Base-by-base conservation (phyloP, 768 basidiomycete species). In the Amanita subjunquillea region DNA sequence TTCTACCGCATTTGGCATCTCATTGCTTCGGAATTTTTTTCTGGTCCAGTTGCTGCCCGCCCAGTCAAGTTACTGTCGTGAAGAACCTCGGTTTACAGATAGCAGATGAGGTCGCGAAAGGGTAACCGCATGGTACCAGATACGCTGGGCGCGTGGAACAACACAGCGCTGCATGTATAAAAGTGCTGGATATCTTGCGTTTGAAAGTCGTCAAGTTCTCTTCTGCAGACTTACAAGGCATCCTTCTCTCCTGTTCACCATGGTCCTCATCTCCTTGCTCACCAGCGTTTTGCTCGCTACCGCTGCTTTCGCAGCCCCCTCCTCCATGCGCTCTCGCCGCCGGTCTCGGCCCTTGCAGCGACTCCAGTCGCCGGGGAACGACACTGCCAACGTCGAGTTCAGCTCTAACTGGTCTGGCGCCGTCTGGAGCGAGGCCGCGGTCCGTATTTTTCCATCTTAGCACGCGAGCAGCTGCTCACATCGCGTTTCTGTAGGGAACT, bases 381-480 rank as follows among this genome's bases (percentile, higher is more conserved):
- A 62, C 55, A 56, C 47, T 42, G 58, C 58, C 8, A 52, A 67
- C 54, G 57, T 54, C 45, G 61, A 61, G 56, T 65, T 62, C 63
- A 65, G 62, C 57, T 55, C 57, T 23, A 69, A 69, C 65, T 70
- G 69, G 69, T 59, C 69, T 38, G 67, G 69, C 29, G 66, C 66
- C 17, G 64, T 66, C 41, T 64, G 59, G 53, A 59, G 61, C 51
- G 54, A 62, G 22, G 42, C 59, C 47, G 44, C 57, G 3, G 65
- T 66, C 29, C 36, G 59, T 53, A 4, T 5, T 32, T 1, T 39
- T 15, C 5, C 2, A 4, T 6, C 29, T 10, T 23, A 0, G 5
- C 3, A 15, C 22, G 10, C 2, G 4, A 44, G 22, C 10, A 8
- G 29, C 22, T 30, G n/a, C 43, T 27, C 15, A 44, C 22, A 3